Percentiles rank a stretch among this genome's conserved stretches.
phyloP scores from a whole-genome alignment of 805 yeast species.

The Candida takata region DNA sequence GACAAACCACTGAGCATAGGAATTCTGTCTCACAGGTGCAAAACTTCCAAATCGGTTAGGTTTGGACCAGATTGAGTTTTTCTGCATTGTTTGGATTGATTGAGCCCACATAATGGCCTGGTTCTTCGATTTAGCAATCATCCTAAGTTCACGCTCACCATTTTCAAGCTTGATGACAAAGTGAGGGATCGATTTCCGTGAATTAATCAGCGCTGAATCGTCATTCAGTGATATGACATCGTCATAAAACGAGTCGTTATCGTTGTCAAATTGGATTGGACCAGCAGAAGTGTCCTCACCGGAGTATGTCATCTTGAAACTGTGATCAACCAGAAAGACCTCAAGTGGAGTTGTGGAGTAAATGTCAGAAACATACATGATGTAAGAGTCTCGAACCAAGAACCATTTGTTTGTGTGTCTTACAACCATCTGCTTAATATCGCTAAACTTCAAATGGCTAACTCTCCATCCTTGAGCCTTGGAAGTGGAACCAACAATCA shows the following conservation, averaged over 20 bases:
- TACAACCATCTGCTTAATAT: slow-evolving; percentile 77
- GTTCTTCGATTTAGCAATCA: slow-evolving; percentile 59
- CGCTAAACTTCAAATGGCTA: slow-evolving; percentile 75
- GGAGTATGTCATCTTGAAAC: slow-evolving; percentile 52
- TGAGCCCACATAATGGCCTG: slow-evolving; percentile 69
- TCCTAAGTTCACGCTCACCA: slow-evolving; percentile 68
- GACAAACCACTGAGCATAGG: slow-evolving; percentile 94
- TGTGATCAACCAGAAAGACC: slow-evolving; percentile 79
- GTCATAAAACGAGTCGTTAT: slow-evolving; percentile 32
- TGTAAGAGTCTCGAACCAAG: slow-evolving; percentile 73
- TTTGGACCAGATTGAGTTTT: slow-evolving; percentile 64
- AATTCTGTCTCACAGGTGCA: slow-evolving; percentile 84
- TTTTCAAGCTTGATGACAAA: slow-evolving; percentile 56
- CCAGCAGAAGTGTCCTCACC: slow-evolving; percentile 26
- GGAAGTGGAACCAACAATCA: slow-evolving; percentile 76
- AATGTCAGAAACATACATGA: slow-evolving; percentile 80
- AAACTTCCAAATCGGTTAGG: slow-evolving; percentile 77
- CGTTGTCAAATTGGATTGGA: slow-evolving; percentile 17
- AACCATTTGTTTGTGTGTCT: slow-evolving; percentile 94
- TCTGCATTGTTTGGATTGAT: slow-evolving; percentile 64
- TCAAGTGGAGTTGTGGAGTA: slow-evolving; percentile 85
- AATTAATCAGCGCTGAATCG: slow-evolving; percentile 20
- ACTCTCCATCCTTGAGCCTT: slow-evolving; percentile 94
- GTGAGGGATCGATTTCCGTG: slow-evolving; percentile 35
- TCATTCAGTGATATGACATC: slow-evolving; percentile 26